Percentiles rank a stretch among this genome's conserved stretches.
Evolutionary conservation across 148 eudicot genomes (phyloP).

Genomic region (Dianthus caryophyllus): DNA sequence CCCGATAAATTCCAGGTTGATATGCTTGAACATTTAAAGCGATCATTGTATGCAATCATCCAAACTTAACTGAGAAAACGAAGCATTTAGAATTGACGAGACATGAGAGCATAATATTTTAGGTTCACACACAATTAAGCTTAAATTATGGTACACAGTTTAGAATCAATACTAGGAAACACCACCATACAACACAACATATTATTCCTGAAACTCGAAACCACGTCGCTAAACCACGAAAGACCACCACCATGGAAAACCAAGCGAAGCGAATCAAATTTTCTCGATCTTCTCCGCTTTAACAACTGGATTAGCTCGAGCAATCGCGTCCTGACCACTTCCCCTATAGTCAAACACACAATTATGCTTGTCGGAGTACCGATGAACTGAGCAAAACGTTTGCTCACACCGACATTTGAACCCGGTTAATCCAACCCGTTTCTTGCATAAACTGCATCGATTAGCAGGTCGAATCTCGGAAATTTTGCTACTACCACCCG

Average conservation of each 20-base stretch:
- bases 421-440: slow-evolving; percentile 32
- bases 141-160: not conserved
- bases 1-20: no score
- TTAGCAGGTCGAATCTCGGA: slow-evolving; percentile 16
- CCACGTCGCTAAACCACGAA: not conserved
- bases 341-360: slow-evolving; percentile 30
- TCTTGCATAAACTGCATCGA: slow-evolving; percentile 27
- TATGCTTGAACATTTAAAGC: no score
- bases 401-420: slow-evolving; percentile 29
- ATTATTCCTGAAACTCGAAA: slow-evolving; percentile 2
- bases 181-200: not conserved
- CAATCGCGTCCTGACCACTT: slow-evolving; percentile 29
- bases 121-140: not conserved
- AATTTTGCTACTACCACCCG: slow-evolving; percentile 9
- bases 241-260: not conserved
- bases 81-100: not conserved
- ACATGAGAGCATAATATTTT: not conserved
- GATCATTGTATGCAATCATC: no score
- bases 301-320: slow-evolving; percentile 29
- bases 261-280: slow-evolving; percentile 17
- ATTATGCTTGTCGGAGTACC: slow-evolving; percentile 31
- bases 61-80: no score
- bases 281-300: slow-evolving; percentile 31
- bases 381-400: slow-evolving; percentile 29
- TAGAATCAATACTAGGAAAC: not conserved